Evolutionary conservation across 2,329 filamentous ascomycete species (phyloP).

Genomic region (Diaporthe eres): DNA sequence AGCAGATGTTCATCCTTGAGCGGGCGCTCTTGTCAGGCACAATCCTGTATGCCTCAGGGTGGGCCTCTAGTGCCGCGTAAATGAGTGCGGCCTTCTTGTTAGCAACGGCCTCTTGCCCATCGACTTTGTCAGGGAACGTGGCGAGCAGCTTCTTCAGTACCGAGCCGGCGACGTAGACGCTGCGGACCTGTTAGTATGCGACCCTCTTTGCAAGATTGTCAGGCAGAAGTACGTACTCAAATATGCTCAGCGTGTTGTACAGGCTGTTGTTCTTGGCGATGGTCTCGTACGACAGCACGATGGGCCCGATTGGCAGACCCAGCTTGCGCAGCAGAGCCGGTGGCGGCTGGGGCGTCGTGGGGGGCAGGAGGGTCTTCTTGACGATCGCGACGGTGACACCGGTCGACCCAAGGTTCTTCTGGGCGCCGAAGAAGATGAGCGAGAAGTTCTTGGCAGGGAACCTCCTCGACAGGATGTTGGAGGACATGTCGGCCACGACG

Average conservation of each 20-base stretch:
- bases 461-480: constrained; percentile 88
- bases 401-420: constrained; percentile 92
- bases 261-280: constrained; percentile 94
- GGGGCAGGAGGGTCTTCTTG: constrained; percentile 83
- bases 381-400: constrained; percentile 91
- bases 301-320: constrained; percentile 81
- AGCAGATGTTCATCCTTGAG: constrained; percentile 96
- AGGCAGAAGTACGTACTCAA: constrained; percentile 70
- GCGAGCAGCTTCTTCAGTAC: constrained; percentile 83
- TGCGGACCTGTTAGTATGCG: constrained; percentile 46
- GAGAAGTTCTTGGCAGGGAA: constrained; percentile 86
- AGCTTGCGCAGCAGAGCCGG: constrained; percentile 80
- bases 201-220: too few relatives aligned
- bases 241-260: constrained; percentile 96
- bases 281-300: constrained; percentile 85
- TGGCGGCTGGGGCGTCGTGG: constrained; percentile 74
- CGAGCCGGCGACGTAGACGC: constrained; percentile 91
- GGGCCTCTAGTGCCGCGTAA: constrained; percentile 82
- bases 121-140: constrained; percentile 77
- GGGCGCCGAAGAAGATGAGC: constrained; percentile 90
- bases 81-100: constrained; percentile 82
- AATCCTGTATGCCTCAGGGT: constrained; percentile 80
- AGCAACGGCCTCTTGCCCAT: constrained; percentile 81
- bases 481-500: constrained; percentile 93
- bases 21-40: constrained; percentile 82